These are phyloP conservation scores for Tetrapisispora phaffii DNA, from an alignment of 805 yeast species.

Conservation along the genomic window DNA sequence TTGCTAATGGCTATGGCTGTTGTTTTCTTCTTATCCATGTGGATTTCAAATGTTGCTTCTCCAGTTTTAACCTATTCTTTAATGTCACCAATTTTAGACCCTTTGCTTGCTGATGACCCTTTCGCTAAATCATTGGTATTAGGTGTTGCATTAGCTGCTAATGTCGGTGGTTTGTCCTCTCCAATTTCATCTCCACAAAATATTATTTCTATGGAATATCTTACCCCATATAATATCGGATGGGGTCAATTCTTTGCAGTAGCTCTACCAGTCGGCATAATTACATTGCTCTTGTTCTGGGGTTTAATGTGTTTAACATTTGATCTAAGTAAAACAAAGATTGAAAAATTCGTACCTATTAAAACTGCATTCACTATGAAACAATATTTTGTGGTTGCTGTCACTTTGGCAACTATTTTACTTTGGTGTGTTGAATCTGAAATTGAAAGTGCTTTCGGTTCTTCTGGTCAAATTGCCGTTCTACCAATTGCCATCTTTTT, in stretches of 20 bases:
- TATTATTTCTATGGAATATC: conserved; percentile 74
- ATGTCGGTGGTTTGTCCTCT: conserved; percentile 92
- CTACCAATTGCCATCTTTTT: conserved; percentile 79
- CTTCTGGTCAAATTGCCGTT: conserved; percentile 85
- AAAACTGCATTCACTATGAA: conserved; percentile 55
- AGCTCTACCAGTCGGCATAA: conserved; percentile 67
- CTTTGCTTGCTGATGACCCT: conserved; percentile 65
- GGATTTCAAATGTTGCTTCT: conserved; percentile 95
- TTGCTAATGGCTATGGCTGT: conserved; percentile 74
- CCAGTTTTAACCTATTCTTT: conserved; percentile 87
- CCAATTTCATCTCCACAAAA: conserved; percentile 97
- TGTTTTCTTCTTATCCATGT: conserved; percentile 78
- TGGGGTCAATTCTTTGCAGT: conserved; percentile 94
- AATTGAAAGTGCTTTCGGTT: conserved; percentile 67
- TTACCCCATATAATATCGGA: conserved; percentile 53
- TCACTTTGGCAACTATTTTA: conserved; percentile 61
- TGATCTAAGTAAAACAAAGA: conserved; percentile 38
- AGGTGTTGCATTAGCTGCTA: conserved; percentile 87
- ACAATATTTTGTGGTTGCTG: conserved; percentile 67
- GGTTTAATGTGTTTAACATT: conserved; percentile 49
- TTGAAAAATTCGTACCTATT: conserved; percentile 40
- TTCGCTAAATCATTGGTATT: conserved; percentile 76
- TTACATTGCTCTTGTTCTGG: conserved; percentile 62
- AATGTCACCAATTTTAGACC: conserved; percentile 74
- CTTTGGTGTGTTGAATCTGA: conserved; percentile 85